Evolutionary conservation across 2,329 filamentous ascomycete species (phyloP), one percentile per base, ranked within the genome.

Genomic region (Aspergillus pseudonomiae): DNA sequence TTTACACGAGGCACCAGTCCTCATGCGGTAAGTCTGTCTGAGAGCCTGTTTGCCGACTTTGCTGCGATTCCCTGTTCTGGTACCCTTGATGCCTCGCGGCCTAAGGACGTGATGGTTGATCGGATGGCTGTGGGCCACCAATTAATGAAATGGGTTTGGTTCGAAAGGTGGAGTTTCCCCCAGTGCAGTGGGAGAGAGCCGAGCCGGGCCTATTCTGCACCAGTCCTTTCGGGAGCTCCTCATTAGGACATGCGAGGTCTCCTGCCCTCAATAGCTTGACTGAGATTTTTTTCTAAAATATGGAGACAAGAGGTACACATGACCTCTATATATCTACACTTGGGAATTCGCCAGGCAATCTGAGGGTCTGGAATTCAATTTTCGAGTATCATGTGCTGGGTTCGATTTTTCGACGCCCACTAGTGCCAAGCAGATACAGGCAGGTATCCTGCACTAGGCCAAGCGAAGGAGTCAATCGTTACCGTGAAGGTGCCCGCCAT

Each of bases 331-430:
- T 34, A 34, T 36, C 30, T 54, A 12, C 30, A 36, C 30, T 36
- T 34, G 52, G 30, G 30, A 54, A 54, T 3, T 2, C 30, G 12
- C 26, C 46, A 19, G 46, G 16, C 28, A 52, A 52, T 52, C 32
- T 55, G 30, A 36, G 16, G 52, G 52, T 55, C 52, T 55, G 52
- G 52, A 55, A 55, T 55, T 19, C 21, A 55, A 55, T 26, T 26
- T 36, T 54, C 12, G 52, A 54, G 6, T 36, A 54, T 54, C 52
- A 54, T 54, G 52, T 54, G 52, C 52, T 54, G 52, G 2, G 32
- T 9, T 36, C 21, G 14, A 36, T 54, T 54, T 54, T 54, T 54
- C 30, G 28, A 34, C 30, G 19, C 1, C 28, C 32, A 30, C 52
- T 34, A 54, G 52, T 24, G 52, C n/a, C 52, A 50, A 50, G 46